Base-by-base conservation (phyloP, 768 basidiomycete genomes). In the Dacryopinax spathularia region DNA sequence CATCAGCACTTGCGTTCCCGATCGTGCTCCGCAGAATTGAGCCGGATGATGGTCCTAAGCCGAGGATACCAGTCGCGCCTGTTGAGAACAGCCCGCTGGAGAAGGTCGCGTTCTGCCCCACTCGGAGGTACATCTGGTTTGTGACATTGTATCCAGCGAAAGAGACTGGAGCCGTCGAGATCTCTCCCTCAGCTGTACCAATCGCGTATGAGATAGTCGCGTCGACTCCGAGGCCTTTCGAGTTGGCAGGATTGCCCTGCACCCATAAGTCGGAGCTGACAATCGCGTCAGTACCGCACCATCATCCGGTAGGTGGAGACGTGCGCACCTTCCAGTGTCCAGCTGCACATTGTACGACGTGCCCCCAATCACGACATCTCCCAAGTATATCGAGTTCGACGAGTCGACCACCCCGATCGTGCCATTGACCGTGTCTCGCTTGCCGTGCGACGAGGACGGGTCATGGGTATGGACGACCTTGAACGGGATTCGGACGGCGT, bases 31-130 rank as follows among this genome's bases (percentile, higher is more conserved):
- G 79, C 65, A 90, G 72, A 34, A 70, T 75, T 1, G 86, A 88
- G 44, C 84, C 86, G 29, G 80, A 73, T 74, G 87, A 87, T 29
- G 88, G 85, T 0, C 88, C 88, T 18, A 90, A 80, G 22, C 88
- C 88, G 29, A 90, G 76, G 20, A 90, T 80, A 41, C 88, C 88
- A 64, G 84, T 80, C 67, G 83, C 87, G 6, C 48, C 48, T 69
- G 87, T 81, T 1, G 78, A 60, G 35, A 56, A 56, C 29, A 56
- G 25, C 7, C 48, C 48, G 25, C 48, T 20, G 48, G 48, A 15
- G 25, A 56, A 56, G 13, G 48, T 56, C 25, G 48, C 48, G 48
- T 56, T 56, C 48, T 56, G 48, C 25, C 48, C 48, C 3, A 56
- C 48, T 9, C 48, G 48, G 5, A 56, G 29, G 31, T 56, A 56